A percentile compares a stretch with the other conserved stretches of the same genome.
phyloP scores from a whole-genome alignment of 495 filamentous ascomycete species.

The Neurospora hispaniola region DNA sequence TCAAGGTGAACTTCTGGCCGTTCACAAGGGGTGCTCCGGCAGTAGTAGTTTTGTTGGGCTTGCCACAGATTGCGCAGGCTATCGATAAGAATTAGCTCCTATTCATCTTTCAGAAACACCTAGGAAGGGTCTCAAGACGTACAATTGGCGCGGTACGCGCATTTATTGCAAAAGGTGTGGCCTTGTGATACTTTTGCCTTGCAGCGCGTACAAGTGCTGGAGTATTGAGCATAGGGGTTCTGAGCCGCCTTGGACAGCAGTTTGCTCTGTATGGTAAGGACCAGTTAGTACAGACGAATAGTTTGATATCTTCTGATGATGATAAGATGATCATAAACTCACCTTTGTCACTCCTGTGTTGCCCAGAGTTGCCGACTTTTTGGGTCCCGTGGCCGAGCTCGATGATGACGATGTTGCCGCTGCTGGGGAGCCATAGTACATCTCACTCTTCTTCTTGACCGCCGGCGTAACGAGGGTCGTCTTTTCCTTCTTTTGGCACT shows the following conservation, averaged over 20 bases:
- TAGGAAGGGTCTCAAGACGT: constrained; percentile 9
- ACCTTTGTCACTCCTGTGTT: constrained; percentile 45
- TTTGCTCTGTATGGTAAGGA: constrained; percentile 41
- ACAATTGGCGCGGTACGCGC: constrained; percentile 58
- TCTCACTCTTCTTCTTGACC: constrained; percentile 61
- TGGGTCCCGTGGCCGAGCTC: constrained; percentile 27
- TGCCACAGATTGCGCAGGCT: constrained; percentile 62
- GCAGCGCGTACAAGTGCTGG: constrained; percentile 47
- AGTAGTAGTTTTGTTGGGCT: constrained; percentile 40
- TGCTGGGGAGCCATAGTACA: constrained; percentile 58
- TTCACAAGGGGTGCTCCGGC: constrained; percentile 43
- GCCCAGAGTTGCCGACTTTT: constrained; percentile 43
- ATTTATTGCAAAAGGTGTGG: constrained; percentile 51
- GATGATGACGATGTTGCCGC: constrained; percentile 9
- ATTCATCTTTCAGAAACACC: background rate
- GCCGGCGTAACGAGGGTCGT: constrained; percentile 57
- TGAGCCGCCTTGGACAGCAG: constrained; percentile 56
- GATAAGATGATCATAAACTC: constrained; percentile 3
- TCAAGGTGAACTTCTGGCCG: constrained; percentile 56
- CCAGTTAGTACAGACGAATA: background rate
- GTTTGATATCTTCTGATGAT: background rate
- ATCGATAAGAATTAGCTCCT: constrained; percentile 10
- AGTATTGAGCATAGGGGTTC: constrained; percentile 61
- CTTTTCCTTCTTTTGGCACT: constrained; percentile 53
- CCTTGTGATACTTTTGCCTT: constrained; percentile 57